Base-by-base conservation (phyloP, 78 protist species). In the Pigoraptor vietnamica region DNA sequence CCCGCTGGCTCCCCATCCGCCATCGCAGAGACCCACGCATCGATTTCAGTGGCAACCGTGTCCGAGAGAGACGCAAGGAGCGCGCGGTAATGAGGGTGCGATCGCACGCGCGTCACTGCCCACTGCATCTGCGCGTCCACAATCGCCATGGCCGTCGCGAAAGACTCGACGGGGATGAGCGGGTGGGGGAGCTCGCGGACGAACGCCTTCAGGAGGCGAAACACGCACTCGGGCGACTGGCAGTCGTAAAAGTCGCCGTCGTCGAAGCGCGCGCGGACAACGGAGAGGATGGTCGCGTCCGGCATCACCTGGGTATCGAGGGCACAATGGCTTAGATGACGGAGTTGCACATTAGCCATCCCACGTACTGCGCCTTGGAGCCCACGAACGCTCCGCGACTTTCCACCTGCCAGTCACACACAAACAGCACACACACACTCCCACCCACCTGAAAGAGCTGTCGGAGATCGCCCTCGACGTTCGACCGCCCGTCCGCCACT, bases 211-310 rank as follows among this genome's bases (percentile, higher is more conserved):
- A 83, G 38, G 24, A 83, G 38, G 35, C 88, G 88, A 24, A 35
- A 83, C 39, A 34, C 35, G 14, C 21, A 25, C 34, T 24, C 25
- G 23, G 88, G 88, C 35, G 38, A 35, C 1, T 32, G 39, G 25
- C 39, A 32, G 88, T 83, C 88, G 88, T 6, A 83, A 21, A 83
- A 83, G 38, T 83, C 88, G 88, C 88, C 88, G 88, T 83, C 39
- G 88, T 83, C 25, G 38, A 83, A 83, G 1, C 38, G 35, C 23
- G 35, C 39, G 88, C 88, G 88, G n/a, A 24, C 88, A 24, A 2
- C 34, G 34, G 88, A 19, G 24, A 83, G 38, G 34, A 35, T 2
- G 34, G 2, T 37, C 19, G 23, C 39, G 38, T 83, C 88, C 35
- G 38, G 39, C 24, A 34, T 83, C n/a, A 24, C 39, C 32, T 48